Conservation (phyloP, 352 stramenopile genomes). For the Pythium dissimile region DNA sequence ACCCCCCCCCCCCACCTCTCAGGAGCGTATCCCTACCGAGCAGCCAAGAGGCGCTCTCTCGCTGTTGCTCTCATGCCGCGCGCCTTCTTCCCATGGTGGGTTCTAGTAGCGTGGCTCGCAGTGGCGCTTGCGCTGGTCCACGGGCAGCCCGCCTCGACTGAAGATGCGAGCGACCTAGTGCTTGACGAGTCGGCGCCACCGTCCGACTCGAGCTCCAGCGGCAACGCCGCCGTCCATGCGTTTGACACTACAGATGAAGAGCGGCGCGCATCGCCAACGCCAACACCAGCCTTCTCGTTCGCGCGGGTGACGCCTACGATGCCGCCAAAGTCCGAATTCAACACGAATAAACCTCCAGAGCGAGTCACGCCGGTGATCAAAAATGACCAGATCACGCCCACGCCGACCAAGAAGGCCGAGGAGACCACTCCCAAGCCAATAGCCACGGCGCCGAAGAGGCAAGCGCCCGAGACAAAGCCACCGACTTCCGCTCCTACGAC, state of each 20-base stretch:
- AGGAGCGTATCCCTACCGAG: background rate
- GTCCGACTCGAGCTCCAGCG: too few relatives aligned
- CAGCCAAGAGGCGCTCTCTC: background rate
- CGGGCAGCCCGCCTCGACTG: background rate
- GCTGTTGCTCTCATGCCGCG: too few relatives aligned
- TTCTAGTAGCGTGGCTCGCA: background rate
- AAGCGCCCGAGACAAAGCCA: background rate
- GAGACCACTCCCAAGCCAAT: background rate
- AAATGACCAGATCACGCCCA: background rate
- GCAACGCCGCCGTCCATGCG: slow-evolving; percentile 4
- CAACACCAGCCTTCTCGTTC: background rate
- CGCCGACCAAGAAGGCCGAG: background rate
- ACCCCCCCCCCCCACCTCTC: too few relatives aligned
- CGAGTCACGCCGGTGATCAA: slow-evolving; percentile 7
- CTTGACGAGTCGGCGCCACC: too few relatives aligned
- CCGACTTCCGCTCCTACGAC: background rate
- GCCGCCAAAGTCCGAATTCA: background rate
- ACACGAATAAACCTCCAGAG: background rate
- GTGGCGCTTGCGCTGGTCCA: too few relatives aligned
- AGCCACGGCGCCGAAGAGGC: background rate
- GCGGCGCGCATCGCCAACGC: background rate
- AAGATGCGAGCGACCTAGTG: too few relatives aligned
- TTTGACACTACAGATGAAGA: background rate
- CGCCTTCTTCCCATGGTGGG: too few relatives aligned
- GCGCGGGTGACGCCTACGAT: slow-evolving; percentile 4